Evolutionary conservation across 768 basidiomycete species (phyloP).

Genomic region (Obba rivulosa): DNA sequence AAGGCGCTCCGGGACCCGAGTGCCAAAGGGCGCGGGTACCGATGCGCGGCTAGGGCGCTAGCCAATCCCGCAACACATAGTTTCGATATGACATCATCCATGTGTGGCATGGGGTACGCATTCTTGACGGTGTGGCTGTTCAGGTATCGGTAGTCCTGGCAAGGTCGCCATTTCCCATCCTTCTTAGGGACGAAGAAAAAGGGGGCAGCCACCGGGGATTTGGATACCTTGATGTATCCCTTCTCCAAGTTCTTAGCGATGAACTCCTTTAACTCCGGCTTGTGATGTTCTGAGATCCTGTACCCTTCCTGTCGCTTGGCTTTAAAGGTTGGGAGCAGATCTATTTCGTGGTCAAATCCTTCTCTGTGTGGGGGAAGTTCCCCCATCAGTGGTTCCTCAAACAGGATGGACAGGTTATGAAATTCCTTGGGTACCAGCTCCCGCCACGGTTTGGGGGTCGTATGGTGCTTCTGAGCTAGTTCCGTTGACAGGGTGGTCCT

Average conservation of each 20-base stretch:
- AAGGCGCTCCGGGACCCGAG: too few species aligned
- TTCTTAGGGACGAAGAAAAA: conserved; percentile 28
- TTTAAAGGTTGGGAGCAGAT: conserved; percentile 20
- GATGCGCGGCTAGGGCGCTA: too few species aligned
- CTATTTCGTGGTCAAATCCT: conserved; percentile 30
- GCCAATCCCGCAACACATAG: too few species aligned
- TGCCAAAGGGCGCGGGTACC: too few species aligned
- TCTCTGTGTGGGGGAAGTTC: conserved; percentile 25
- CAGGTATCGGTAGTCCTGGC: conserved; percentile 23
- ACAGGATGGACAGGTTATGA: conserved; percentile 18
- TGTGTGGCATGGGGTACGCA: too few species aligned
- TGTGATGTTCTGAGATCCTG: conserved; percentile 9
- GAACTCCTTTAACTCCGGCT: conserved; percentile 13
- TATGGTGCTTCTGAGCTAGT: too few species aligned
- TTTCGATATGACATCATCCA: too few species aligned
- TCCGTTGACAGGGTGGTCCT: too few species aligned
- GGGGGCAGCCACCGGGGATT: conserved; percentile 18
- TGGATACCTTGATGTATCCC: conserved; percentile 16
- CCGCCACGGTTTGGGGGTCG: too few species aligned
- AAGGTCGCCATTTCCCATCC: conserved; percentile 19
- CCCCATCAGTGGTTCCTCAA: conserved; percentile 20
- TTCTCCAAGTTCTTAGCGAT: conserved; percentile 17
- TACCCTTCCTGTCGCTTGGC: conserved; percentile 14
- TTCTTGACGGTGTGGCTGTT: too few species aligned
- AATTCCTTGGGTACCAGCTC: conserved; percentile 11